These are phyloP conservation scores for Penicillium waksmanii DNA, from an alignment of 495 filamentous ascomycete genomes.

Conservation along the genomic window DNA sequence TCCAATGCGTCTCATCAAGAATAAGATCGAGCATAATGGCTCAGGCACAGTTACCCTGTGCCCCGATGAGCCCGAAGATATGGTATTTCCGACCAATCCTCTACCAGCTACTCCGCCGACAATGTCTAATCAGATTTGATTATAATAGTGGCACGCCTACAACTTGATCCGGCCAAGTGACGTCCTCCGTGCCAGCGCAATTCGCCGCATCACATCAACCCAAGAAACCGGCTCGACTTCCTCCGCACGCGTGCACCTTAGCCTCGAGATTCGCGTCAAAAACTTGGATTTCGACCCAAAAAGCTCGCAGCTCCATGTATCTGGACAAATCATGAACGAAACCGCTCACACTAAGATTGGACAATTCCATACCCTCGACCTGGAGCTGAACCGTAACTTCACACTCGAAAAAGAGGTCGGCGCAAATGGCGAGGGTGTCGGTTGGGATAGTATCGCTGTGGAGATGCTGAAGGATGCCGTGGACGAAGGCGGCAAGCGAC, in stretches of 20 bases:
- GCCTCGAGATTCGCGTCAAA: constrained; percentile 79
- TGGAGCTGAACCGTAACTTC: constrained; percentile 86
- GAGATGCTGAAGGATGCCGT: constrained; percentile 78
- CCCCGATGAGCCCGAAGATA: constrained; percentile 93
- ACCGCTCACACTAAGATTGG: constrained; percentile 84
- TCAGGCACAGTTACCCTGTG: constrained; percentile 78
- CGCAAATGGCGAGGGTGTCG: constrained; percentile 54
- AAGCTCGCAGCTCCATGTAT: constrained; percentile 81
- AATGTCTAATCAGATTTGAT: neutral
- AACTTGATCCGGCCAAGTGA: constrained; percentile 87
- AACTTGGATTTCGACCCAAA: constrained; percentile 88
- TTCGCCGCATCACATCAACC: constrained; percentile 76
- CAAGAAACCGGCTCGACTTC: constrained; percentile 72
- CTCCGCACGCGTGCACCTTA: constrained; percentile 75
- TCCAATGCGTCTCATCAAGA: constrained; percentile 70
- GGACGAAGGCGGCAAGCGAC: constrained; percentile 67
- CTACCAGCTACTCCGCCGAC: neutral
- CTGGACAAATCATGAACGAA: constrained; percentile 79
- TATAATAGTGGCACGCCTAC: constrained; percentile 85
- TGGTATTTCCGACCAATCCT: constrained; percentile 57
- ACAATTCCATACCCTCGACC: constrained; percentile 85
- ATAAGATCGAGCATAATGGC: constrained; percentile 74
- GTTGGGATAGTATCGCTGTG: constrained; percentile 90
- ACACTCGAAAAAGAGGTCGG: constrained; percentile 70
- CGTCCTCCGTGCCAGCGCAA: constrained; percentile 76